phyloP scores from a whole-genome alignment of 2,329 filamentous ascomycete species.

The Hymenoscyphus albidus region DNA sequence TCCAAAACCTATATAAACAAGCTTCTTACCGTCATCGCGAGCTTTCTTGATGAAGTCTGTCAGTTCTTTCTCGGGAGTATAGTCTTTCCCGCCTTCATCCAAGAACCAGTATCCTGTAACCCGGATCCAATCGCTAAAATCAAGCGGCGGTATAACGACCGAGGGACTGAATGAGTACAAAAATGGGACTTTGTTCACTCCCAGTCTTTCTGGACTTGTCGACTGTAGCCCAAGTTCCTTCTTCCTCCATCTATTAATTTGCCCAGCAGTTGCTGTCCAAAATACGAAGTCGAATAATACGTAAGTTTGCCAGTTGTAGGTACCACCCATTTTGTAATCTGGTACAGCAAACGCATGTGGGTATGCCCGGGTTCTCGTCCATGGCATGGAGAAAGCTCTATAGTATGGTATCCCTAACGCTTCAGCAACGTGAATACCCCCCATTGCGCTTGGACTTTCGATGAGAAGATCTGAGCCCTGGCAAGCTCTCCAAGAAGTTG shows the following conservation, averaged over 20 bases:
- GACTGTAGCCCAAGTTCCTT: slow-evolving; percentile 72
- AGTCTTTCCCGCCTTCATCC: slow-evolving; percentile 63
- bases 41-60: slow-evolving; percentile 80
- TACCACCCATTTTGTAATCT: slow-evolving; percentile 89
- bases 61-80: slow-evolving; percentile 72
- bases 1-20: slow-evolving; percentile 96
- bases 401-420: slow-evolving; percentile 92
- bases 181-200: slow-evolving; percentile 96
- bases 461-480: slow-evolving; percentile 86
- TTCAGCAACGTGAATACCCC: slow-evolving; percentile 95
- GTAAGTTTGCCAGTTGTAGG: slow-evolving; percentile 93
- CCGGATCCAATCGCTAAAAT: slow-evolving; percentile 96
- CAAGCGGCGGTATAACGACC: slow-evolving; percentile 89
- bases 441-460: slow-evolving; percentile 95
- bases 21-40: slow-evolving; percentile 75
- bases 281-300: slow-evolving; percentile 96
- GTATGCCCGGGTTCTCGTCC: slow-evolving; percentile 92
- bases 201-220: slow-evolving; percentile 85
- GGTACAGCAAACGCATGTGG: slow-evolving; percentile 94
- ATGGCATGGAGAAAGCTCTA: slow-evolving; percentile 97
- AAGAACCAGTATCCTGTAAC: slow-evolving; percentile 99
- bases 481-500: slow-evolving; percentile 77
- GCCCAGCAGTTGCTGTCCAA: slow-evolving; percentile 87
- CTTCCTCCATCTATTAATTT: slow-evolving; percentile 91
- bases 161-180: slow-evolving; percentile 94